Evolutionary conservation across 2,329 filamentous ascomycete species (phyloP).

Genomic region (Coccinonectria pachysandricola): DNA sequence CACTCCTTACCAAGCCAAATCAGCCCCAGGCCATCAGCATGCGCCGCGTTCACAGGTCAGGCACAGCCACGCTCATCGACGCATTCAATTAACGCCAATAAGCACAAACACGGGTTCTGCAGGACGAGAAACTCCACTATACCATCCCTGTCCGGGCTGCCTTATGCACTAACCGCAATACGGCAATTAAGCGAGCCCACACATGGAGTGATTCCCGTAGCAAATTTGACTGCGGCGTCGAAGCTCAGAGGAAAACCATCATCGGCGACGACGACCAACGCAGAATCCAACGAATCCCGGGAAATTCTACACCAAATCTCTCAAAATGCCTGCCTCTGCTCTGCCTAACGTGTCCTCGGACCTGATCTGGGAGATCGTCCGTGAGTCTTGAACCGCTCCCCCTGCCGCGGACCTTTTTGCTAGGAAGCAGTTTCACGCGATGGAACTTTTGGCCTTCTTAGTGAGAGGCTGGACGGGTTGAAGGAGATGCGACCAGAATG

Average conservation of each 20-base stretch:
- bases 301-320: constrained; percentile 19
- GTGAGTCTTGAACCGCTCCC: constrained; percentile 75
- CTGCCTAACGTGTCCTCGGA: constrained; percentile 75
- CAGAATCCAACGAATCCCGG: constrained; percentile 16
- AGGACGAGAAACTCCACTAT: background rate
- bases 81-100: constrained; percentile 13
- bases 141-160: too few relatives aligned
- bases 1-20: constrained; percentile 10
- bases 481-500: constrained; percentile 8
- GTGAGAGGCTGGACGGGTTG: too few relatives aligned
- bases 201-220: constrained; percentile 19
- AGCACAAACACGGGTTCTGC: too few relatives aligned
- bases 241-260: constrained; percentile 22
- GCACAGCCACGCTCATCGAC: constrained; percentile 13
- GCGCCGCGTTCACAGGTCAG: too few relatives aligned
- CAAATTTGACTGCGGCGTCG: constrained; percentile 16
- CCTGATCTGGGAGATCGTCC: constrained; percentile 89
- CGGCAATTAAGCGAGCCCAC: constrained; percentile 29
- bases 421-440: too few relatives aligned
- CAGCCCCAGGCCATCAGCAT: too few relatives aligned
- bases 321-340: constrained; percentile 46
- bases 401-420: too few relatives aligned
- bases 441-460: too few relatives aligned
- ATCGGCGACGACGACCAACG: constrained; percentile 19
- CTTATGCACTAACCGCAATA: too few relatives aligned